Evolutionary conservation across 2,329 filamentous ascomycete species (phyloP).

Genomic region (Cordyceps farinosa): DNA sequence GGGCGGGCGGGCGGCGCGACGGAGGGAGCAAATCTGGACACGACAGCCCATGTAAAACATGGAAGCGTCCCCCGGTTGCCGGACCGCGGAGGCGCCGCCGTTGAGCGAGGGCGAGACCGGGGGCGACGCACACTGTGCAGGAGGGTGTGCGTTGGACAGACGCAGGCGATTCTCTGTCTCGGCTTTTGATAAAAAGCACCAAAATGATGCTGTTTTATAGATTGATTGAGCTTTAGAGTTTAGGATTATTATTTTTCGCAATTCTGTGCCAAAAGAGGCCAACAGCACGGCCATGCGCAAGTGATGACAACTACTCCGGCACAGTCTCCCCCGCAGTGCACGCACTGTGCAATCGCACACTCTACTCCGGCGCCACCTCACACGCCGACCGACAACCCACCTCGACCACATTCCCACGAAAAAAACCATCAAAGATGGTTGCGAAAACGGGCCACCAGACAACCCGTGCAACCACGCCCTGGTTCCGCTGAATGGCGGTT

Average conservation of each 20-base stretch:
- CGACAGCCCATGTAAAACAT: neutral
- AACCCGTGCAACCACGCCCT: neutral
- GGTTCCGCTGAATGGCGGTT: conserved; percentile 16
- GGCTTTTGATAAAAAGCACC: neutral
- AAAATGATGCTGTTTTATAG: neutral
- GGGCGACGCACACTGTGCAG: neutral
- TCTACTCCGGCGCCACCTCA: conserved; percentile 5
- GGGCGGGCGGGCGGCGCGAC: neutral
- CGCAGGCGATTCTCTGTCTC: neutral
- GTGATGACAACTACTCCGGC: conserved; percentile 4
- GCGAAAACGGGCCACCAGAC: conserved; percentile 6
- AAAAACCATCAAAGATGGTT: neutral
- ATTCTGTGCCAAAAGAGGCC: neutral
- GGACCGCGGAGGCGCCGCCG: conserved; percentile 10
- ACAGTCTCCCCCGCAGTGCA: neutral
- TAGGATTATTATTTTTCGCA: too few relatives aligned
- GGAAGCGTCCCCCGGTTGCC: conserved; percentile 11
- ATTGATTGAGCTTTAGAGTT: too few relatives aligned
- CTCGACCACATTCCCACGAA: neutral
- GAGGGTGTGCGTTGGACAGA: neutral
- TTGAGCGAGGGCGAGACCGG: neutral
- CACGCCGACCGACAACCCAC: neutral
- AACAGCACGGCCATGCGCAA: neutral
- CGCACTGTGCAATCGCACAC: neutral
- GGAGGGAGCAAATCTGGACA: neutral